phyloP scores from a whole-genome alignment of 1,284 basidiomycete genomes.

The Trichosporon sp. region DNA sequence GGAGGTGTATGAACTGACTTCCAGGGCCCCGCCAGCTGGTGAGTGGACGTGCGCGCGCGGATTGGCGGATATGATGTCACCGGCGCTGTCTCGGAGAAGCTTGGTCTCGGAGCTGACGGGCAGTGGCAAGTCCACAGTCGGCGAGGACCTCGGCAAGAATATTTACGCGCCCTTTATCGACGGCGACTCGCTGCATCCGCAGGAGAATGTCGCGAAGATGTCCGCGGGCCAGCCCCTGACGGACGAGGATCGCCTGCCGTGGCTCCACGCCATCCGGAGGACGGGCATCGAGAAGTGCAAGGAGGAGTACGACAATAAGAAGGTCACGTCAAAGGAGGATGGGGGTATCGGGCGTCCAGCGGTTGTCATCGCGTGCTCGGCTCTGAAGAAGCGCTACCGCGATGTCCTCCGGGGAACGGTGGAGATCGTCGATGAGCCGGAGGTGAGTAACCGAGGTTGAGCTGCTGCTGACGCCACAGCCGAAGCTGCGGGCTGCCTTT shows the following conservation, averaged over 20 bases:
- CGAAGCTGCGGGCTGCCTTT: conserved; percentile 63
- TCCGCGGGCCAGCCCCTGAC: conserved; percentile 67
- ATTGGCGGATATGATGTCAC: not conserved
- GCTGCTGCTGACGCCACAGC: not conserved
- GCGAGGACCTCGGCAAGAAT: conserved; percentile 59
- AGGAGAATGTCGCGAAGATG: conserved; percentile 84
- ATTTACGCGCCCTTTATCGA: conserved; percentile 75
- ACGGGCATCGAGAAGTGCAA: conserved; percentile 54
- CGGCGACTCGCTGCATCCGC: conserved; percentile 83
- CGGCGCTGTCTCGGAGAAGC: not conserved
- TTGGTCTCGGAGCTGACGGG: not conserved
- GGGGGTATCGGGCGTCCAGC: conserved; percentile 50
- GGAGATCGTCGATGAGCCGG: conserved; percentile 23
- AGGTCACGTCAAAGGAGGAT: conserved; percentile 18
- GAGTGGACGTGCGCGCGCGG: conserved; percentile 8
- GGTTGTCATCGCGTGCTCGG: conserved; percentile 79
- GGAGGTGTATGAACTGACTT: conserved; percentile 4
- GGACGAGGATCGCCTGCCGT: conserved; percentile 79
- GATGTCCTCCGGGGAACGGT: conserved; percentile 66
- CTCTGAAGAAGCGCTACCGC: conserved; percentile 75
- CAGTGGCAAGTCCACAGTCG: conserved; percentile 85
- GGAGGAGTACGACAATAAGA: conserved; percentile 47
- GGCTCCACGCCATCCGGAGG: conserved; percentile 69
- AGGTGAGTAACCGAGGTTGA: conserved; percentile 5
- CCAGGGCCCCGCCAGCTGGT: conserved; percentile 45